A percentile compares a stretch with the other conserved stretches of the same genome.
Conservation (phyloP, 2,329 filamentous ascomycete genomes). For the Chalara sp. region DNA sequence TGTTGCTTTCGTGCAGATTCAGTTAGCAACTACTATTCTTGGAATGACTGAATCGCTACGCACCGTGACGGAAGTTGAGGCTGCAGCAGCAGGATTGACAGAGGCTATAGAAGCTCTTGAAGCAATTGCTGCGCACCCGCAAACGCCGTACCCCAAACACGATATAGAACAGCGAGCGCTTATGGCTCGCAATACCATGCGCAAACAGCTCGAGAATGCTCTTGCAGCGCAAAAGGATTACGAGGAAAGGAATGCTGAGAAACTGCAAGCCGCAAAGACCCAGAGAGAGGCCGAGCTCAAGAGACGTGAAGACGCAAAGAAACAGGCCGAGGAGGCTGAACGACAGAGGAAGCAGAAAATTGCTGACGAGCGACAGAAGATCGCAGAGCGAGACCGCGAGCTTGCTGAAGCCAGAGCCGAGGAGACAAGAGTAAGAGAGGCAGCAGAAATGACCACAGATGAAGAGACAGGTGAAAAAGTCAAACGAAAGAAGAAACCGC, state of each 20-base stretch:
- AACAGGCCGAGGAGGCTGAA: conserved; percentile 60
- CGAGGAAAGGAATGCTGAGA: conserved; percentile 86
- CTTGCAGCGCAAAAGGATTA: conserved; percentile 82
- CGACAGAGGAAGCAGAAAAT: conserved; percentile 73
- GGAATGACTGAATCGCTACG: conserved; percentile 68
- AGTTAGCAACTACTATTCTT: conserved; percentile 78
- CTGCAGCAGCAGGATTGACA: conserved; percentile 74
- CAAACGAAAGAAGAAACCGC: conserved; percentile 65
- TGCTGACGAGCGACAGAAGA: conserved; percentile 75
- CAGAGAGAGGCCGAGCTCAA: conserved; percentile 74
- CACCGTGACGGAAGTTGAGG: conserved; percentile 72
- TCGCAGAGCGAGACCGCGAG: conserved; percentile 68
- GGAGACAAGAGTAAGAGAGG: conserved; percentile 60
- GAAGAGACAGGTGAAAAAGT: conserved; percentile 75
- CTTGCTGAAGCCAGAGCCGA: conserved; percentile 65
- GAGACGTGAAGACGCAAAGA: conserved; percentile 69
- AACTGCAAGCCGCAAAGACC: conserved; percentile 73
- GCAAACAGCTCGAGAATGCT: conserved; percentile 81
- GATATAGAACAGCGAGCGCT: conserved; percentile 93
- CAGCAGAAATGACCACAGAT: conserved; percentile 76
- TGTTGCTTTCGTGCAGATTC: conserved; percentile 93
- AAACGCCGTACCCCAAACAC: conserved; percentile 79
- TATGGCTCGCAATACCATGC: conserved; percentile 94
- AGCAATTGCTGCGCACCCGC: conserved; percentile 53
- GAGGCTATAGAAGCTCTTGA: conserved; percentile 71